Percentiles rank a stretch among this genome's conserved stretches.
These are phyloP conservation scores for Ophiostoma himal-ulmi DNA, from an alignment of 2,329 filamentous ascomycete species.

Conservation along the genomic window DNA sequence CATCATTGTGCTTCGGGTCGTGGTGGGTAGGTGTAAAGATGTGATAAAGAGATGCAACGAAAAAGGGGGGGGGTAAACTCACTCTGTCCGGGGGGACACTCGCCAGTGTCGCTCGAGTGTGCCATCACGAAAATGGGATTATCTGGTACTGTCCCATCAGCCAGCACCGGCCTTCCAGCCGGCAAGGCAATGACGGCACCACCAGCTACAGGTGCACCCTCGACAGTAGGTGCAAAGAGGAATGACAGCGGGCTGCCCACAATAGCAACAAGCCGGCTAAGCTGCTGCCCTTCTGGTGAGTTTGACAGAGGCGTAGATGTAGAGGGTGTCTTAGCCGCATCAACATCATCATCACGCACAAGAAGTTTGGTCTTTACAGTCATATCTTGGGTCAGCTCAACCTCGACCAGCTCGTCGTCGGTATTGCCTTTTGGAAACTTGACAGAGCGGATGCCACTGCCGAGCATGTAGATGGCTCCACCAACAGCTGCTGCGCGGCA, in stretches of 20 bases:
- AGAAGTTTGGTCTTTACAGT: conserved; percentile 51
- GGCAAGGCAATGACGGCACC: conserved; percentile 66
- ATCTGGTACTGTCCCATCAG: conserved; percentile 32
- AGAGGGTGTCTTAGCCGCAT: not conserved
- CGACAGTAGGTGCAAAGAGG: conserved; percentile 65
- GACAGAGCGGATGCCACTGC: conserved; percentile 50
- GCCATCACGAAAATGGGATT: conserved; percentile 56
- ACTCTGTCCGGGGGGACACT: conserved; percentile 87
- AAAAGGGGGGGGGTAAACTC: conserved; percentile 45
- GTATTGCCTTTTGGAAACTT: conserved; percentile 29
- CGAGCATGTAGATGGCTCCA: conserved; percentile 83
- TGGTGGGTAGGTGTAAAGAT: not conserved
- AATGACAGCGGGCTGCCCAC: conserved; percentile 58
- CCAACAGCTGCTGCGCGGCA: conserved; percentile 89
- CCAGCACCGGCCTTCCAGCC: conserved; percentile 49
- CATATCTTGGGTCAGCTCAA: conserved; percentile 53
- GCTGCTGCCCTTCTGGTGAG: conserved; percentile 25
- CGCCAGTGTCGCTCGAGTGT: conserved; percentile 86
- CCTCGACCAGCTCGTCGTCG: conserved; percentile 33
- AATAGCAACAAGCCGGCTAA: conserved; percentile 61
- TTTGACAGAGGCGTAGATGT: not conserved
- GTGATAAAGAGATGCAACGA: conserved; percentile 16
- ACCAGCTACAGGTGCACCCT: conserved; percentile 70
- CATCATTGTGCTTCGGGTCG: conserved; percentile 59
- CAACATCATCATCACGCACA: conserved; percentile 40